Conservation (phyloP, 2,329 filamentous ascomycete genomes). For the Fusarium proliferatum region DNA sequence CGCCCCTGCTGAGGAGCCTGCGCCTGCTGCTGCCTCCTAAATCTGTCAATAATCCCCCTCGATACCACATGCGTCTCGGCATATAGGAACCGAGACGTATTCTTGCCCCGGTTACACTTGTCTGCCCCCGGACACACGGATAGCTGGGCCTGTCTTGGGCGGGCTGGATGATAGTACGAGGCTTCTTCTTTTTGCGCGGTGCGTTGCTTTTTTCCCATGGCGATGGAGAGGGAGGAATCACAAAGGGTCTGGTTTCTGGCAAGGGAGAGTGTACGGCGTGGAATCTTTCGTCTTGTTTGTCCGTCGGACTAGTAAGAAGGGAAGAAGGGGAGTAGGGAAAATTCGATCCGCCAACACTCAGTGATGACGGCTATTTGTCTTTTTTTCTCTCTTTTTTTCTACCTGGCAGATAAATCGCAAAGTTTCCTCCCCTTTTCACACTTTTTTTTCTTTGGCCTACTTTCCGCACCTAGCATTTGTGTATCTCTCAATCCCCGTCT, state of each 20-base stretch:
- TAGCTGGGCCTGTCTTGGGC: conserved; percentile 49
- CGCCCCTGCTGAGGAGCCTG: conserved; percentile 53
- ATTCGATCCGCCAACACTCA: conserved; percentile 32
- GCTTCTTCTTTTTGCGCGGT: conserved; percentile 49
- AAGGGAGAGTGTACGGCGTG: conserved; percentile 54
- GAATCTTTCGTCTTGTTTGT: conserved; percentile 48
- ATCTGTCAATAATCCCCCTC: conserved; percentile 50
- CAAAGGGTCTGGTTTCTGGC: conserved; percentile 52
- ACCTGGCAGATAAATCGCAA: conserved; percentile 48
- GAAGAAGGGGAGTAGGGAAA: neutral
- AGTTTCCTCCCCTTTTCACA: conserved; percentile 34
- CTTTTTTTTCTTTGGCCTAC: conserved; percentile 27
- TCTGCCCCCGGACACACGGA: conserved; percentile 47
- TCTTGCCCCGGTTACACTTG: conserved; percentile 45
- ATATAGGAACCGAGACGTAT: conserved; percentile 51
- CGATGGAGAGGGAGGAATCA: conserved; percentile 51
- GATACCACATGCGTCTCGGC: conserved; percentile 55
- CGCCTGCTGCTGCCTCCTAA: conserved; percentile 64
- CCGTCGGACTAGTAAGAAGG: conserved; percentile 39
- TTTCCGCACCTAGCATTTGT: conserved; percentile 35
- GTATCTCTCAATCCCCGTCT: conserved; percentile 33
- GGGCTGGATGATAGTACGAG: conserved; percentile 51
- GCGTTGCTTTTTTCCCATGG: conserved; percentile 50
- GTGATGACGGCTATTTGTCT: conserved; percentile 40
- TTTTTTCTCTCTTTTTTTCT: conserved; percentile 30